phyloP scores from a whole-genome alignment of 768 basidiomycete species.

The Russula sp. region DNA sequence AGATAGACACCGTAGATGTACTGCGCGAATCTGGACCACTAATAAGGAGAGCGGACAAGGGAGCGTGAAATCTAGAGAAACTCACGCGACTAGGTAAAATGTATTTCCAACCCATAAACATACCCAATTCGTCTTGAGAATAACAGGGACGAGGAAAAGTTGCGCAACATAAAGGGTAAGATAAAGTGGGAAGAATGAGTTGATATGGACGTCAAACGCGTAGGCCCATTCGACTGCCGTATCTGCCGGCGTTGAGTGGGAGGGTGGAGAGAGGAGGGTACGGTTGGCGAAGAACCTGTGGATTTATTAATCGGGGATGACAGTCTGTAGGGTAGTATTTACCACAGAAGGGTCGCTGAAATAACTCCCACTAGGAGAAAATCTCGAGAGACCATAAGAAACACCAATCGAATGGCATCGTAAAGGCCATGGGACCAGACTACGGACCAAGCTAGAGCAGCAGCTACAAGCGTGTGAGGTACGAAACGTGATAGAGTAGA shows the following conservation, averaged over 20 bases:
- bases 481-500: neutral
- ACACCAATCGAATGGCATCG: conserved; percentile 58
- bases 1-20: conserved; percentile 91
- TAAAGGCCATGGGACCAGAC: conserved; percentile 66
- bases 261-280: conserved; percentile 65
- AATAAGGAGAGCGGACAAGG: conserved; percentile 1
- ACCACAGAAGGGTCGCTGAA: conserved; percentile 78
- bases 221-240: conserved; percentile 87
- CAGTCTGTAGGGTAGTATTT: conserved; percentile 25
- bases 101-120: conserved; percentile 93
- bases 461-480: conserved; percentile 46
- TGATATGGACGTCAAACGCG: conserved; percentile 95
- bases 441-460: conserved; percentile 82
- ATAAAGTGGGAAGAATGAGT: conserved; percentile 94
- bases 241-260: conserved; percentile 67
- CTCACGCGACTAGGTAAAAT: conserved; percentile 81
- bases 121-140: conserved; percentile 87
- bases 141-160: conserved; percentile 77
- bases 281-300: conserved; percentile 68
- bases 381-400: conserved; percentile 86
- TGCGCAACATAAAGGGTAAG: conserved; percentile 88
- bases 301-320: conserved; percentile 26
- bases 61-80: conserved; percentile 24
- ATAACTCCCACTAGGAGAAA: conserved; percentile 78
- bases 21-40: conserved; percentile 65